These are phyloP conservation scores for Epichloe uncinata DNA, from an alignment of 2,329 filamentous ascomycete species.

Conservation along the genomic window DNA sequence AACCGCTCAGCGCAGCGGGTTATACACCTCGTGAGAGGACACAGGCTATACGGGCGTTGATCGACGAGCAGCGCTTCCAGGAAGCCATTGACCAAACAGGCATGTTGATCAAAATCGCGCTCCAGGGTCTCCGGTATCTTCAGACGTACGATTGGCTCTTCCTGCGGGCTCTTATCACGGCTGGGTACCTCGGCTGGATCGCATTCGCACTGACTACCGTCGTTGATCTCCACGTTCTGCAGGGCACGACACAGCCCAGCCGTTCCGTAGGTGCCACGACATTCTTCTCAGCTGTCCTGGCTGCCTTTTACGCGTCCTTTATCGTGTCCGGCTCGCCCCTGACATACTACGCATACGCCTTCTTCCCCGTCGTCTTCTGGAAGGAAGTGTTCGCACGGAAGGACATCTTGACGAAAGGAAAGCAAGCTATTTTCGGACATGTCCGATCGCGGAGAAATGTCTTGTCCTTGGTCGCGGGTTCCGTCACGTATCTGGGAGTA, in stretches of 20 bases:
- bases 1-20: slow-evolving; percentile 47
- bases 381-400: slow-evolving; percentile 56
- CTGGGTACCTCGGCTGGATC: slow-evolving; percentile 95
- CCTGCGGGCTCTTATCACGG: slow-evolving; percentile 71
- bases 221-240: slow-evolving; percentile 38
- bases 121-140: slow-evolving; percentile 80
- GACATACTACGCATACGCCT: slow-evolving; percentile 71
- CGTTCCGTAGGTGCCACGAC: slow-evolving; percentile 40
- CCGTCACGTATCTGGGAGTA: too few species aligned
- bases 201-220: slow-evolving; percentile 83
- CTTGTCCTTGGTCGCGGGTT: too few species aligned
- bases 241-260: slow-evolving; percentile 32
- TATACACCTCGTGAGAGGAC: slow-evolving; percentile 28
- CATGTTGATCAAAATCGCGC: slow-evolving; percentile 59
- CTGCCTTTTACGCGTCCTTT: slow-evolving; percentile 65
- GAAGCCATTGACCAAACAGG: slow-evolving; percentile 69
- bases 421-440: too few species aligned
- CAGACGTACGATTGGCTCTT: slow-evolving; percentile 99
- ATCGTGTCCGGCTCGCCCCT: slow-evolving; percentile 63
- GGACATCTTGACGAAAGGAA: slow-evolving; percentile 31
- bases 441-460: too few species aligned
- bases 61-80: slow-evolving; percentile 18
- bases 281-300: slow-evolving; percentile 64
- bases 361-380: slow-evolving; percentile 1
- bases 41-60: too few species aligned